Percentiles rank a stretch among this genome's conserved stretches.
phyloP scores from a whole-genome alignment of 352 stramenopile genomes.

The Phytopythium chamaehyphon region DNA sequence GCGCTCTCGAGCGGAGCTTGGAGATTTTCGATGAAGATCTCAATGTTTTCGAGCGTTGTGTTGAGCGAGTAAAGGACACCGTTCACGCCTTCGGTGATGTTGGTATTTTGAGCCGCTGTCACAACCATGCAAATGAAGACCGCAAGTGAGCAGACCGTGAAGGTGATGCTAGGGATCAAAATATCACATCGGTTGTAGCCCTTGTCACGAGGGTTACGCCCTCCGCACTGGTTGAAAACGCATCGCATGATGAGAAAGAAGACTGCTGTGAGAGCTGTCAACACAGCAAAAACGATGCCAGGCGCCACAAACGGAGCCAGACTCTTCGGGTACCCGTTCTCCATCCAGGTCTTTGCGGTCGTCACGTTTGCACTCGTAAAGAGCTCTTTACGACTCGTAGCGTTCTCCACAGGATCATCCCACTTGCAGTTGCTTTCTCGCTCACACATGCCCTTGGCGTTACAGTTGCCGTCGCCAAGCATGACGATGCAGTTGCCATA shows the following conservation, averaged over 20 bases:
- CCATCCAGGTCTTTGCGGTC: slow-evolving; percentile 60
- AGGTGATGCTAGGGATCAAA: slow-evolving; percentile 56
- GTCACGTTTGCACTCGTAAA: slow-evolving; percentile 56
- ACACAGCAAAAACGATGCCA: slow-evolving; percentile 67
- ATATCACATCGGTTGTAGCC: slow-evolving; percentile 81
- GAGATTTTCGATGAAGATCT: slow-evolving; percentile 69
- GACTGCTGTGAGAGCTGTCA: slow-evolving; percentile 51
- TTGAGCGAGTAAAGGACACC: slow-evolving; percentile 65
- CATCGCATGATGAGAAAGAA: slow-evolving; percentile 68
- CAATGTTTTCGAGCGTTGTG: slow-evolving; percentile 67
- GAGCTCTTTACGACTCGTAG: slow-evolving; percentile 37
- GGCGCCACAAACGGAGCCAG: slow-evolving; percentile 66
- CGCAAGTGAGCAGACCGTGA: slow-evolving; percentile 57
- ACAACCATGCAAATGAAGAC: slow-evolving; percentile 82
- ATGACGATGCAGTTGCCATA: slow-evolving; percentile 53
- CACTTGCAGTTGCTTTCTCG: slow-evolving; percentile 80
- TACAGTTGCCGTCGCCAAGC: slow-evolving; percentile 45
- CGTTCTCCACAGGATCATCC: slow-evolving; percentile 47
- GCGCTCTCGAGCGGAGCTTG: slow-evolving; percentile 41
- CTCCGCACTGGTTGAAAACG: slow-evolving; percentile 78
- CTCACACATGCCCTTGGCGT: slow-evolving; percentile 55
- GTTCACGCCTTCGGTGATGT: slow-evolving; percentile 65
- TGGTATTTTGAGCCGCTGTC: slow-evolving; percentile 72
- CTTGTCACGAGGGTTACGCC: slow-evolving; percentile 66
- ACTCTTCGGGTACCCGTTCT: slow-evolving; percentile 56